Evolutionary conservation across 2,329 filamentous ascomycete genomes (phyloP), one percentile per base, ranked within the genome.

Genomic region (Paradendryphiella salina): DNA sequence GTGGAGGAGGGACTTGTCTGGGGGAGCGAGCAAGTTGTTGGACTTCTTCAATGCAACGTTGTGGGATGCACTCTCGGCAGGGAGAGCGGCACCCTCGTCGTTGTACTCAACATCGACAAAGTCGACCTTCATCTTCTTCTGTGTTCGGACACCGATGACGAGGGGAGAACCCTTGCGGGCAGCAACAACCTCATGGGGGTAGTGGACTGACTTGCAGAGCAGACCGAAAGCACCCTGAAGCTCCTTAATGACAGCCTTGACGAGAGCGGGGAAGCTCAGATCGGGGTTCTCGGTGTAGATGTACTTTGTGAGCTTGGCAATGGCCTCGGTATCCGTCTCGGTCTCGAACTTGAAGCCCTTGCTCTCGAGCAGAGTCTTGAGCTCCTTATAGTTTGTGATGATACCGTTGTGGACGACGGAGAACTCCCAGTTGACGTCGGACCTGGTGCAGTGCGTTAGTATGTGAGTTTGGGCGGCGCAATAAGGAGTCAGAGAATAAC

Each of bases 301-400:
- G 82, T 96, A 99, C 80, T 97, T 97, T 76, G 92, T 89, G 64
- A 99, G 86, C 83, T 97, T 99, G 64, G 94, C 94, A 77, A 99
- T 99, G 77, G 93, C 96, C 80, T 99, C 94, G 45, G 94, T 99
- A 73, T 99, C 94, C 63, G 94, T 99, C 79, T 99, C 93, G 44
- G 94, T 99, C 86, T 99, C 94, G 75, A 99, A 99, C 72, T 87
- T 88, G 86, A 96, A 96, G 73, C 94, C 94, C 84, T 97, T 99
- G 82, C 83, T 83, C 79, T 88, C 84, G 65, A 99, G 84, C 59
- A 99, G 86, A 57, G 88, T 90, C 85, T 93, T 96, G 69, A 99
- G 81, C 80, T 99, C 94, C 84, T 99, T 99, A 85, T 99, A 99
- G 85, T 99, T 99, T 81, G 94, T 99, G 79, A 99, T 99, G 83